A percentile compares a stretch with the other conserved stretches of the same genome.
Conservation (phyloP, 768 basidiomycete genomes). For the Panus rudis region DNA sequence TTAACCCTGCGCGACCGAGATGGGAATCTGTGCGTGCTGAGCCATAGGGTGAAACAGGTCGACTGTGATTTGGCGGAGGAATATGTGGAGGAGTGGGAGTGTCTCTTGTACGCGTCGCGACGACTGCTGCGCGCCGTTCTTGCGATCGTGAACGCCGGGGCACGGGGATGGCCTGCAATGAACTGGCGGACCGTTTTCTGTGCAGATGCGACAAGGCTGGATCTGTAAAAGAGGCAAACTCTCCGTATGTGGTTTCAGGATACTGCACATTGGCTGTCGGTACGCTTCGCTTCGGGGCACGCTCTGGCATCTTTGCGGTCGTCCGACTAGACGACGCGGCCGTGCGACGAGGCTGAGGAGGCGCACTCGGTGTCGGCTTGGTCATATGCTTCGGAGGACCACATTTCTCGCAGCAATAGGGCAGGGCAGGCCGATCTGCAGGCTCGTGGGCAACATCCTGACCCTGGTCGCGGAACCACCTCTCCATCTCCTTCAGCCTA, state of each 20-base stretch:
- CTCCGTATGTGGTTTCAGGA: no score
- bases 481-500: constrained; percentile 72
- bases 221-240: no score
- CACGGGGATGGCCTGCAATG: no score
- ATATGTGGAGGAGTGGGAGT: not conserved
- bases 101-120: no score
- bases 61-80: not conserved
- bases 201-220: no score
- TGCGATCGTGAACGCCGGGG: not conserved
- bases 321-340: not conserved
- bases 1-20: constrained; percentile 15
- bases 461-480: constrained; percentile 56
- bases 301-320: constrained; percentile 9
- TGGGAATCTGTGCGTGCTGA: constrained; percentile 11
- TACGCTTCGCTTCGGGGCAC: constrained; percentile 12
- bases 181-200: no score
- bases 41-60: constrained; percentile 18
- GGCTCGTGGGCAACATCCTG: constrained; percentile 10
- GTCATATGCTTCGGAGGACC: no score
- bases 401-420: constrained; percentile 20
- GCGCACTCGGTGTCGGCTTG: not conserved
- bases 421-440: constrained; percentile 1
- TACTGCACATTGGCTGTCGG: no score
- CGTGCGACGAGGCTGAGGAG: not conserved
- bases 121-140: no score